phyloP scores from a whole-genome alignment of 331 rosid genomes.

The Quercus lobata region DNA sequence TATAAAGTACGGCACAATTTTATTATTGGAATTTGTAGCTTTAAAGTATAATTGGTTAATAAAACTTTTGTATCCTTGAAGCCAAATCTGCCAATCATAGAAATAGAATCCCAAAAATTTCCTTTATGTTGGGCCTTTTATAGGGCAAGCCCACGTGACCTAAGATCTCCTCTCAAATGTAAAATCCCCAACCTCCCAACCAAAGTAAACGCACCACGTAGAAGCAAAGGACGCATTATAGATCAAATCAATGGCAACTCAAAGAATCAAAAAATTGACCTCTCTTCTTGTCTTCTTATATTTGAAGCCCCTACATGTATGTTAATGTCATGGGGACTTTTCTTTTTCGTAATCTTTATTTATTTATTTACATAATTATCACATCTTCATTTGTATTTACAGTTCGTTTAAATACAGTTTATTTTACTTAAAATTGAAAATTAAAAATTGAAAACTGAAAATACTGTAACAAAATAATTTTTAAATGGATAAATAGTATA shows the following conservation, averaged over 20 bases:
- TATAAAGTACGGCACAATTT: neutral
- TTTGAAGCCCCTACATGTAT: neutral
- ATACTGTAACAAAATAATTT: no score
- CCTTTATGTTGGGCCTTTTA: neutral
- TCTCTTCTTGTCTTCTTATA: neutral
- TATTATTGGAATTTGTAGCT: neutral
- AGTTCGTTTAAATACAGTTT: no score
- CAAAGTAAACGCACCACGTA: neutral
- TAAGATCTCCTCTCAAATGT: neutral
- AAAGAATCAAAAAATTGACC: neutral
- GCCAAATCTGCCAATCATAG: neutral
- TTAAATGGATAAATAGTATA: no score
- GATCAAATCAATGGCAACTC: neutral
- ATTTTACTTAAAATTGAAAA: no score
- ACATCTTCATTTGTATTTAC: no score
- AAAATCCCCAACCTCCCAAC: neutral
- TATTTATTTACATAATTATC: neutral
- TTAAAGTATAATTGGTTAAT: neutral
- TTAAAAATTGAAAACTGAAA: no score
- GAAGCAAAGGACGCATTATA: neutral
- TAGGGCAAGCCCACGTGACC: neutral
- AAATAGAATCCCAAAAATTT: neutral
- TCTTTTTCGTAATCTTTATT: neutral
- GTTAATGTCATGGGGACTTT: neutral
- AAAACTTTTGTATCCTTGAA: neutral